Evolutionary conservation across 768 basidiomycete species (phyloP), one percentile per base, ranked within the genome.

Genomic region (Multifurca ochricompacta): DNA sequence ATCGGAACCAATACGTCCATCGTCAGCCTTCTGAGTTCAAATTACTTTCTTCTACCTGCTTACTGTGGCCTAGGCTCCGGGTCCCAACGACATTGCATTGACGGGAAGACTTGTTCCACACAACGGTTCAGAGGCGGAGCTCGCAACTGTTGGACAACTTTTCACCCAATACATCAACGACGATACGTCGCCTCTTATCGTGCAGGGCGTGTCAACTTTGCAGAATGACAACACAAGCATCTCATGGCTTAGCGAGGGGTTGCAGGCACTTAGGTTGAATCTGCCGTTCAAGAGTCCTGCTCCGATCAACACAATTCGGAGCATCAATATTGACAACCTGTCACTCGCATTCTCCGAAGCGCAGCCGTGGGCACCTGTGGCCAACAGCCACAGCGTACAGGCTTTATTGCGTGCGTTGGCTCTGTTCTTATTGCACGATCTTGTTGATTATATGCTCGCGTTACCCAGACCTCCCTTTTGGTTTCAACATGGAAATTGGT

Each of bases 81-180:
- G 80, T 14, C 57, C 66, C 18, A 87, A 86, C 63, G 71, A 73
- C 37, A 78, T 87, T 56, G 77, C 76, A 3, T 74, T 88, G 49
- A 67, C 62, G 11, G 86, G 86, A 11, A 69, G 72, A 21, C 71
- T 88, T 36, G 61, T 81, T 37, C 76, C 72, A 4, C 82, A 87
- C 52, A 74, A 72, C 11, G 69, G 68, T 21, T 54, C 74, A 9
- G 63, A 67, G 16, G 40, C 53, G 6, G 68, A 75, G 41, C 74
- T 87, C 36, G 70, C 67, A 3, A 61, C 64, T n/a, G 69, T 86
- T 43, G 82, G 82, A 6, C 65, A 77, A 49, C 70, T 88, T 37
- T 88, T 88, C 67, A 85, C 83, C 14, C 77, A 79, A 43, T 87
- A 85, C 63, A 70, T 89, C 59, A 87, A 89, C 61, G 75, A 82